Evolutionary conservation across 2,329 filamentous ascomycete species (phyloP).

Genomic region (Chalara sp.): DNA sequence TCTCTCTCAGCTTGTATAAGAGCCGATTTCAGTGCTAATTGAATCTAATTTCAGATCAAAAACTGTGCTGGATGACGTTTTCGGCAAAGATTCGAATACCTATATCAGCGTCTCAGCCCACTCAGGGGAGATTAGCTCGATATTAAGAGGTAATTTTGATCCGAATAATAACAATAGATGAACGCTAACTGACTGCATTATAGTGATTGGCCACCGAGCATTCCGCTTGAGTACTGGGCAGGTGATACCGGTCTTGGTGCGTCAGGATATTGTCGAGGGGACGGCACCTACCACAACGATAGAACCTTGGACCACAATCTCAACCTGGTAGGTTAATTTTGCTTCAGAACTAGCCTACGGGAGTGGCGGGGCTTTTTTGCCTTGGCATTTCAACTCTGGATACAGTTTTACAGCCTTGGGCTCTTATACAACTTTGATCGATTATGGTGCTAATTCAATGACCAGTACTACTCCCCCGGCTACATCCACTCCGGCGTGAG

Average conservation of each 20-base stretch:
- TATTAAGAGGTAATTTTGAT: constrained; percentile 33
- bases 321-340: constrained; percentile 30
- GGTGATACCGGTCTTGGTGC: constrained; percentile 62
- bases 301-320: constrained; percentile 30
- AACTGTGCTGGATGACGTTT: constrained; percentile 48
- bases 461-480: constrained; percentile 29
- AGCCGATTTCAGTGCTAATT: too few relatives aligned
- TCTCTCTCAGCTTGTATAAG: not conserved
- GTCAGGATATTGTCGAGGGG: constrained; percentile 38
- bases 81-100: constrained; percentile 42
- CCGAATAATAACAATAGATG: too few relatives aligned
- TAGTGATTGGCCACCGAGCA: constrained; percentile 45
- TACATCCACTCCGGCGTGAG: not conserved
- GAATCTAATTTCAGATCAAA: constrained; percentile 27
- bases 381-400: too few relatives aligned
- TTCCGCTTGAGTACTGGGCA: constrained; percentile 61
- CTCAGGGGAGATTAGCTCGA: constrained; percentile 47
- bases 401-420: too few relatives aligned
- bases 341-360: too few relatives aligned
- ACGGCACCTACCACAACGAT: constrained; percentile 6
- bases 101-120: constrained; percentile 56
- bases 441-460: too few relatives aligned
- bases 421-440: too few relatives aligned
- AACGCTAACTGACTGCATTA: too few relatives aligned
- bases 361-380: too few relatives aligned